phyloP scores from a whole-genome alignment of 2,329 filamentous ascomycete species.

The Salinomyces thailandicus region DNA sequence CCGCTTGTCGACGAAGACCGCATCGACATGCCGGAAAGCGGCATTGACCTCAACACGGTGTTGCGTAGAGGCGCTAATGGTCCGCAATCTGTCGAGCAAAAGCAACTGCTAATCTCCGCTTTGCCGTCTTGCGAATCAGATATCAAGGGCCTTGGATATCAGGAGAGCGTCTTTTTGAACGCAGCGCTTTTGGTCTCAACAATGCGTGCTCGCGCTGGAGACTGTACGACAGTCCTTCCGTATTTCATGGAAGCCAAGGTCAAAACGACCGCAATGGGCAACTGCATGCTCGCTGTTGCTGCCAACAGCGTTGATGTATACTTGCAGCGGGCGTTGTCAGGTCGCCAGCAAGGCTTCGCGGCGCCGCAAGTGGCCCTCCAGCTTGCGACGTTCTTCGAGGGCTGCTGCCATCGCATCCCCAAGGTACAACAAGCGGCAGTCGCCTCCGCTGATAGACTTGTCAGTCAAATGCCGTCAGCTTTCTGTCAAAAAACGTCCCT shows the following conservation, averaged over 20 bases:
- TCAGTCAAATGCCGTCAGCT: constrained; percentile 74
- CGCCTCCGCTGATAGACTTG: constrained; percentile 72
- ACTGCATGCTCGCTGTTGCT: constrained; percentile 53
- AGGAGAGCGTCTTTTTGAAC: constrained; percentile 85
- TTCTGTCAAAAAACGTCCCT: constrained; percentile 83
- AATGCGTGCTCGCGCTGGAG: constrained; percentile 72
- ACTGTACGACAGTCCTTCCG: constrained; percentile 77
- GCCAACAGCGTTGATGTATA: constrained; percentile 70
- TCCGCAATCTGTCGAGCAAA: constrained; percentile 69
- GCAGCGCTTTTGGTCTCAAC: constrained; percentile 83
- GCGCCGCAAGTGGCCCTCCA: constrained; percentile 84
- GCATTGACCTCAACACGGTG: constrained; percentile 92
- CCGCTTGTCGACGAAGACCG: constrained; percentile 81
- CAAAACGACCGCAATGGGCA: constrained; percentile 49
- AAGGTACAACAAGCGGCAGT: constrained; percentile 83
- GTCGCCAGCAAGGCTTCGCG: constrained; percentile 67
- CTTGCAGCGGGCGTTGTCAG: constrained; percentile 61
- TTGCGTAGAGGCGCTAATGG: constrained; percentile 75
- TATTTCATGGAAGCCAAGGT: constrained; percentile 94
- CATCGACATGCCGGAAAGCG: constrained; percentile 83
- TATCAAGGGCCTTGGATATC: constrained; percentile 73
- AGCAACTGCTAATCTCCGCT: constrained; percentile 62
- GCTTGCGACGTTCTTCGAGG: constrained; percentile 71
- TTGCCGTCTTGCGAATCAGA: constrained; percentile 68
- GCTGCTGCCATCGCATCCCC: constrained; percentile 87